Evolutionary conservation across 768 basidiomycete genomes (phyloP).

Genomic region (Lactarius akahatsu): DNA sequence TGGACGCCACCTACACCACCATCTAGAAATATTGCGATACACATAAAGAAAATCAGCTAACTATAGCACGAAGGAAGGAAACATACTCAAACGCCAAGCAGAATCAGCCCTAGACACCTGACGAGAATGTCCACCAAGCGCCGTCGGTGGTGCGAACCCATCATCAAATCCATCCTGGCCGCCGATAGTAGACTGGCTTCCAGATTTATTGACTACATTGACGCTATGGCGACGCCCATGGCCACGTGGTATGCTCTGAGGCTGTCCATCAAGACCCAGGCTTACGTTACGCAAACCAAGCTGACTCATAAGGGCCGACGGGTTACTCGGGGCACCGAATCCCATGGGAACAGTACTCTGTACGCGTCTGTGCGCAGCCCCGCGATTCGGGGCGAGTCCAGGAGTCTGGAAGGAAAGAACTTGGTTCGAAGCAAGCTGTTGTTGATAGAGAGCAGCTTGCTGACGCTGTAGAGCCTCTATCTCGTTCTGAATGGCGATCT

Average conservation of each 20-base stretch:
- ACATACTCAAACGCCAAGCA: slow-evolving; percentile 86
- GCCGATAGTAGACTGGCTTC: slow-evolving; percentile 46
- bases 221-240: slow-evolving; percentile 91
- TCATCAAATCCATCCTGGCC: slow-evolving; percentile 78
- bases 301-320: slow-evolving; percentile 65
- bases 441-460: slow-evolving; percentile 86
- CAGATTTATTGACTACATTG: slow-evolving; percentile 81
- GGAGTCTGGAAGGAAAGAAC: slow-evolving; percentile 78
- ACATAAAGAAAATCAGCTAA: slow-evolving; percentile 21
- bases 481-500: slow-evolving; percentile 89
- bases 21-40: slow-evolving; percentile 43
- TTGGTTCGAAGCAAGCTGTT: slow-evolving; percentile 85
- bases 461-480: slow-evolving; percentile 90
- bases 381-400: slow-evolving; percentile 64
- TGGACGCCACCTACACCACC: slow-evolving; percentile 70
- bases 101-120: slow-evolving; percentile 75
- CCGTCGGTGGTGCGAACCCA: slow-evolving; percentile 62
- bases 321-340: slow-evolving; percentile 40
- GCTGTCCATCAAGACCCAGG: slow-evolving; percentile 61
- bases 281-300: slow-evolving; percentile 60
- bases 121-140: slow-evolving; percentile 68
- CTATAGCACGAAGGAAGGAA: slow-evolving; percentile 29
- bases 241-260: slow-evolving; percentile 68
- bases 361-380: slow-evolving; percentile 68
- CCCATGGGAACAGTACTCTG: slow-evolving; percentile 79